Base-by-base conservation (phyloP, 768 basidiomycete genomes). In the Ramaria sp. region DNA sequence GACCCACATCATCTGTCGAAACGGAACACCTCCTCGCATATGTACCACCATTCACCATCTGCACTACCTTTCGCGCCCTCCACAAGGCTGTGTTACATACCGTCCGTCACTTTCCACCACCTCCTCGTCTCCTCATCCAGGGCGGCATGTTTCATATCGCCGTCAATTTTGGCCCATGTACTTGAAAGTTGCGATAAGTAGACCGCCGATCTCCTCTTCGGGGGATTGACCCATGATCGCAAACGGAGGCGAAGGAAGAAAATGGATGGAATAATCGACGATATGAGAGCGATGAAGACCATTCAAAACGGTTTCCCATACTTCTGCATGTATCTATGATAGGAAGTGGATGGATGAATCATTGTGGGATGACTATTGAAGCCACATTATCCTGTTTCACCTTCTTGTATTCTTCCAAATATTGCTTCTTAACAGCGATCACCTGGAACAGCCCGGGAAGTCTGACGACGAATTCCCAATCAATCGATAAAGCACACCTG, bases 171-270 rank as follows among this genome's bases (percentile, higher is more conserved):
- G 58, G 0, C 87, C 88, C 0, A 73, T 79, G 63, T 89, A 89
- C 63, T 85, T 85, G 75, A 90, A 85, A 46, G 75, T 81, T n/a
- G 86, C 86, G 59, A 89, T 78, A n/a, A 91, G 76, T 42, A 91
- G 75, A 20, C 45, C 41, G 4, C 41, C 41, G 15, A 39, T 63
- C 59, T 11, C 64, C 47, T n/a, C 47, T 37, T 37, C 51, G 50
- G 39, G 34, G 24, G 3, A 49, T 12, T 37, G 13, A 4, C 42
- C 15, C 34, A 37, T 10, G 27, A 30, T 38, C 0, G 13, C 37
- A 19, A 41, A 39, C 31, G 74, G 74, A 24, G 82, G 70, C 4
- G 78, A 77, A 17, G 80, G 77, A 62, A 82, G 79, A 64, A 86
- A 77, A 63, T 85, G 75, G 67, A 90, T 90, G 17, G 84, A 85